Evolutionary conservation across 2,329 filamentous ascomycete genomes (phyloP), one percentile per base, ranked within the genome.

Genomic region (Clonostachys solani): DNA sequence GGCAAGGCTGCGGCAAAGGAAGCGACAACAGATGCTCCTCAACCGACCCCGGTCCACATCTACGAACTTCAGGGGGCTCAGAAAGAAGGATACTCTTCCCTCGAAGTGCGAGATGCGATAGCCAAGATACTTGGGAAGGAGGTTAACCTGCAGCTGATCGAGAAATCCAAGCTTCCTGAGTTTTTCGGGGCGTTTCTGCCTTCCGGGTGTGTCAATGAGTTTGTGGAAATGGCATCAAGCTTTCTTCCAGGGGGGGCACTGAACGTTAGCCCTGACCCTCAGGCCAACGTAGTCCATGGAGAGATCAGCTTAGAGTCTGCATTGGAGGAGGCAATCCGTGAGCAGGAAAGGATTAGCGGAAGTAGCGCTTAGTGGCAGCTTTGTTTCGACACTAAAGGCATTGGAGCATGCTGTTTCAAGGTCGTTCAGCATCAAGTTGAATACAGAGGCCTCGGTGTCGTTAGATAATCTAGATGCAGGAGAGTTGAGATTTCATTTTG

Each of bases 11-110:
- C 50, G 49, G 43, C 12, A 40, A 47, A 29, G 15, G 49, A 18
- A 47, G 7, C 34, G 52, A 44, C 49, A 4, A 42, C 34, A 16
- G 18, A 18, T 9, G 9, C 43, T 36, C 15, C 15, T 5, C 44
- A 17, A 12, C 38, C 47, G 23, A 17, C 8, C 4, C n/a, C 23
- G 17, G 40, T 29, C n/a, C 54, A 59, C 45, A 49, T 65, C 13
- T 60, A 60, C 36, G 63, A 66, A 17, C 56, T 68, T 2, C 57
- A 60, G 4, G 64, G 63, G 0, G 65, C 63, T 1, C 47, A 51
- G 4, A 16, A n/a, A 17, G 34, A 45, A 13, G 36, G 48, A 0
- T 66, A 67, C 47, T 57, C 53, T 4, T 52, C 66, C 0, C 36
- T 53, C 0, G 63, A 68, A 44, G 56, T 60, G 3, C 59, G 63